These are phyloP conservation scores for Candida hispaniensis DNA, from an alignment of 805 yeast genomes.

Conservation along the genomic window DNA sequence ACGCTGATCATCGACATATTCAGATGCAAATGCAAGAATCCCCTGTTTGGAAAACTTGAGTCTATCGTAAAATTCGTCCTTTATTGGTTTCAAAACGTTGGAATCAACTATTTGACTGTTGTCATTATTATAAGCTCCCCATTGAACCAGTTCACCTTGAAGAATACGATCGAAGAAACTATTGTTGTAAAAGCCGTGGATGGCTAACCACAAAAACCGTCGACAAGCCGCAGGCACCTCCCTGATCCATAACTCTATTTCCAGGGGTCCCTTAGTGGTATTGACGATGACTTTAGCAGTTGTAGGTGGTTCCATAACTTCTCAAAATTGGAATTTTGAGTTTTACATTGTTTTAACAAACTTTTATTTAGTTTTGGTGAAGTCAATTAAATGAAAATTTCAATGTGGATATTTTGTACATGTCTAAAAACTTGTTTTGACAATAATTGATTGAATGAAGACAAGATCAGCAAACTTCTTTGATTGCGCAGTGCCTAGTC, in stretches of 20 bases:
- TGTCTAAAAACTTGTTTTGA: no score
- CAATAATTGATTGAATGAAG: no score
- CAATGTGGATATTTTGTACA: no score
- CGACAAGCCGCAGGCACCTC: constrained; percentile 45
- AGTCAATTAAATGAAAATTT: no score
- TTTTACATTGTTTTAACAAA: no score
- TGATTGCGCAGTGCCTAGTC: no score
- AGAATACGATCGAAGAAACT: constrained; percentile 35
- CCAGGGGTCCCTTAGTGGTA: constrained; percentile 50
- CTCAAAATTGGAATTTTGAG: no score
- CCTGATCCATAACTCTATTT: constrained; percentile 58
- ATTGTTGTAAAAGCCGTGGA: constrained; percentile 35
- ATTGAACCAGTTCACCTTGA: constrained; percentile 30
- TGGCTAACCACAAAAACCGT: constrained; percentile 41
- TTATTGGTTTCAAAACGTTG: constrained; percentile 23
- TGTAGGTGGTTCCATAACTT: constrained; percentile 22
- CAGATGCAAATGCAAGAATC: constrained; percentile 40
- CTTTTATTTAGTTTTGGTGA: no score
- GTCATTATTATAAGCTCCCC: constrained; percentile 31
- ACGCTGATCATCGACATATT: constrained; percentile 23
- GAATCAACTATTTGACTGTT: constrained; percentile 27
- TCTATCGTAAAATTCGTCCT: constrained; percentile 42
- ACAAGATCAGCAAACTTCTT: no score
- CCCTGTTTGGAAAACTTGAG: constrained; percentile 45
- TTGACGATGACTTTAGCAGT: constrained; percentile 38